Percentiles rank a stretch among this genome's conserved stretches.
phyloP scores from a whole-genome alignment of 495 filamentous ascomycete species.

The Penicillium psychrofluorescens region DNA sequence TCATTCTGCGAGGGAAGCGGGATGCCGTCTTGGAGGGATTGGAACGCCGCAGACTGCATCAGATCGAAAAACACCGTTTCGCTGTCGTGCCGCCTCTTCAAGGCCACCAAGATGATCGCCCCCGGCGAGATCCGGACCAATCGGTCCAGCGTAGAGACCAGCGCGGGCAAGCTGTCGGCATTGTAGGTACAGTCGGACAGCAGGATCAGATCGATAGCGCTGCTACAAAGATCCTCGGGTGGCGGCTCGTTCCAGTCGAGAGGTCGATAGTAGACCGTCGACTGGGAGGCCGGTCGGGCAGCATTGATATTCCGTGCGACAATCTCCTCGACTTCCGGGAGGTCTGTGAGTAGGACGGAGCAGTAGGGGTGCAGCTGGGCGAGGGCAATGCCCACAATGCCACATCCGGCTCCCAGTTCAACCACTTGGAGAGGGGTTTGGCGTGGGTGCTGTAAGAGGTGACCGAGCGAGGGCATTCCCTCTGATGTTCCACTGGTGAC shows the following conservation, averaged over 20 bases:
- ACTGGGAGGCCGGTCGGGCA: conserved; percentile 28
- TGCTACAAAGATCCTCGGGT: conserved; percentile 20
- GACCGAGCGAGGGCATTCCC: conserved; percentile 18
- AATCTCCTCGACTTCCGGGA: conserved; percentile 68
- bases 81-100: conserved; percentile 79
- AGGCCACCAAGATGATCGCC: conserved; percentile 60
- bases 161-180: conserved; percentile 63
- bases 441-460: conserved; percentile 16
- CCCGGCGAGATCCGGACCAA: conserved; percentile 45
- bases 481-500: conserved; percentile 6
- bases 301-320: conserved; percentile 45
- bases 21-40: conserved; percentile 35
- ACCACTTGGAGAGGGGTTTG: conserved; percentile 45
- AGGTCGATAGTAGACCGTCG: conserved; percentile 45
- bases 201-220: conserved; percentile 62
- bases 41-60: conserved; percentile 54
- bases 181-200: conserved; percentile 97
- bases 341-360: conserved; percentile 71
- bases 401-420: conserved; percentile 81
- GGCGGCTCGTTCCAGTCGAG: conserved; percentile 71
- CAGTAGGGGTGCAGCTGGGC: conserved; percentile 48
- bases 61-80: conserved; percentile 76
- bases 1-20: conserved; percentile 53
- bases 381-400: conserved; percentile 72
- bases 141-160: conserved; percentile 61